Conservation (phyloP, 179 eudicot species). For the Kewa caespitosa region DNA sequence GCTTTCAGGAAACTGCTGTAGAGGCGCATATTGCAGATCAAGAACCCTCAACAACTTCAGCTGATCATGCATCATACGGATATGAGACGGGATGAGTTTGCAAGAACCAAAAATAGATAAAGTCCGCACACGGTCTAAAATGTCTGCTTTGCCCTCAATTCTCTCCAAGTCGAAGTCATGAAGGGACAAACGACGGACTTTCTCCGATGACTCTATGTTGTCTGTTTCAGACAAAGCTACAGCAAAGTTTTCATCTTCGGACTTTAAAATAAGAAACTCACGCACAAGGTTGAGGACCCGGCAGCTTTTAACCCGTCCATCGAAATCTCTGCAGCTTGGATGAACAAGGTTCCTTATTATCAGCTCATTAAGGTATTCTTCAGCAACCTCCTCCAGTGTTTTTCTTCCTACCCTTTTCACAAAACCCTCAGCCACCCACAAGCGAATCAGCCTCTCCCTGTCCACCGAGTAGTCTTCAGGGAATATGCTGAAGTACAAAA, state of each 20-base stretch:
- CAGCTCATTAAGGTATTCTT: conserved; percentile 31
- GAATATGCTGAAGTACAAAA: conserved; percentile 36
- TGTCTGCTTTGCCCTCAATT: neutral
- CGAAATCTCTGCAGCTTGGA: neutral
- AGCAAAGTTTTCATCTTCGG: conserved; percentile 18
- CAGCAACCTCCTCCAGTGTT: conserved; percentile 31
- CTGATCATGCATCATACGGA: neutral
- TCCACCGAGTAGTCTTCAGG: conserved; percentile 23
- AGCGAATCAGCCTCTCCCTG: conserved; percentile 19
- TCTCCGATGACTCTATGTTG: neutral
- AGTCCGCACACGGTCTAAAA: neutral
- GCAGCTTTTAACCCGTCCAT: conserved; percentile 21
- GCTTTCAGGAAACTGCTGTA: neutral
- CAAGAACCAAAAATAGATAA: neutral
- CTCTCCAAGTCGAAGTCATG: neutral
- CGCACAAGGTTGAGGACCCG: conserved; percentile 22
- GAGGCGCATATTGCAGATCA: neutral
- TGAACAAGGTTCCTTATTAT: conserved; percentile 27
- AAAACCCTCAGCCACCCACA: conserved; percentile 48
- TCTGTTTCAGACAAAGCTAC: neutral
- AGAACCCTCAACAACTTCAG: neutral
- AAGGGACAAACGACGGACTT: neutral
- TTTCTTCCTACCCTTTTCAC: neutral
- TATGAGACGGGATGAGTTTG: neutral
- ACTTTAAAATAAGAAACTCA: conserved; percentile 11